Conservation (phyloP, 768 basidiomycete genomes). For the Mycena sanguinolenta region DNA sequence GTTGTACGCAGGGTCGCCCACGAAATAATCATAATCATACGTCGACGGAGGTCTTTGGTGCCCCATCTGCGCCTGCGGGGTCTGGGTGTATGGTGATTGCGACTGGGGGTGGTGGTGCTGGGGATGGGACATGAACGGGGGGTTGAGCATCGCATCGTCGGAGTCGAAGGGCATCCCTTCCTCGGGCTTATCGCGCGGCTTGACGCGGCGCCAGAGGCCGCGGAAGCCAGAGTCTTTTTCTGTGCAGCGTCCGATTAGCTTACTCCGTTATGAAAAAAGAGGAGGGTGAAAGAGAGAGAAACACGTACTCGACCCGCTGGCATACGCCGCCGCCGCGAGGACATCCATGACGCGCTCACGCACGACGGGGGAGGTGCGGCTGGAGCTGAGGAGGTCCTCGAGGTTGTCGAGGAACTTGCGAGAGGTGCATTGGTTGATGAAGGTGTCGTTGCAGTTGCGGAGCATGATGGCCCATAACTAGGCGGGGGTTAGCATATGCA, state of each 20-base stretch:
- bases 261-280: too few species aligned
- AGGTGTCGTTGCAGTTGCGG: constrained; percentile 80
- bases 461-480: constrained; percentile 96
- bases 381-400: constrained; percentile 76
- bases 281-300: too few species aligned
- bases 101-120: too few species aligned
- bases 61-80: too few species aligned
- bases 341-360: constrained; percentile 85
- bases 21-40: too few species aligned
- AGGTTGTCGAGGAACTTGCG: constrained; percentile 86
- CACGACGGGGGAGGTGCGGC: constrained; percentile 83
- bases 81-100: too few species aligned
- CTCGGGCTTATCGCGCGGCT: constrained; percentile 85
- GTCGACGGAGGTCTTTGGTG: too few species aligned
- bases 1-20: too few species aligned
- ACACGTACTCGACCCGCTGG: constrained; percentile 64
- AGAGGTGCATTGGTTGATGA: constrained; percentile 76
- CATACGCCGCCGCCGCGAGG: constrained; percentile 84
- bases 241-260: too few species aligned
- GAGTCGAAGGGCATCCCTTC: constrained; percentile 85
- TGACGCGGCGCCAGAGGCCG: constrained; percentile 84
- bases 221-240: constrained; percentile 70
- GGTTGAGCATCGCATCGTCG: constrained; percentile 85
- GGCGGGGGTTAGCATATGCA: too few species aligned
- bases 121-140: too few species aligned